A percentile compares a stretch with the other conserved stretches of the same genome.
Conservation (phyloP, 1,284 basidiomycete species). For the Austroboletus novae-zelandiae region DNA sequence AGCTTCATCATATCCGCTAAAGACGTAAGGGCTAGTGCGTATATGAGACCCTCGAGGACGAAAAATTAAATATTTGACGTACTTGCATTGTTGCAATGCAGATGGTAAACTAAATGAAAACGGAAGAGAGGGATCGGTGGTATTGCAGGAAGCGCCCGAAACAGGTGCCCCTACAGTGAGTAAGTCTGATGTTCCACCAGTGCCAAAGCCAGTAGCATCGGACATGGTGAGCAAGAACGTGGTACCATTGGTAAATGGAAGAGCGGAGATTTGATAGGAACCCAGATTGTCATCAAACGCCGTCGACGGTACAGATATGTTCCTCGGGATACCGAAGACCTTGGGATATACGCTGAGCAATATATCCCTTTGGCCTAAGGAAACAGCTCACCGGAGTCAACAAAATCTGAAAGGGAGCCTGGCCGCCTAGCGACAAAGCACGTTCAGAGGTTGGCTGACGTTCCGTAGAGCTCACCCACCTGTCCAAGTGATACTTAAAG, state of each 20-base stretch:
- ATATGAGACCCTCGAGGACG: conserved; percentile 7
- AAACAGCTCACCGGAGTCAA: conserved; percentile 55
- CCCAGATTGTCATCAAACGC: conserved; percentile 56
- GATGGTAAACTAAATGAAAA: conserved; percentile 53
- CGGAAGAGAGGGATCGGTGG: conserved; percentile 37
- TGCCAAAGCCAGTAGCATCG: conserved; percentile 64
- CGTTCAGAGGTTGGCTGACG: conserved; percentile 3
- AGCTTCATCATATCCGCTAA: conserved; percentile 50
- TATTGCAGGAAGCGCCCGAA: conserved; percentile 50
- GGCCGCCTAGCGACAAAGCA: conserved; percentile 50
- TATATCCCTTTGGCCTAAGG: neutral
- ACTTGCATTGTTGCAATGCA: conserved; percentile 66
- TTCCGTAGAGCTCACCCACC: conserved; percentile 40
- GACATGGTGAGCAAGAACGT: conserved; percentile 65
- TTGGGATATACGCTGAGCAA: conserved; percentile 13
- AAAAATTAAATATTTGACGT: conserved; percentile 12
- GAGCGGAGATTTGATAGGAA: conserved; percentile 44
- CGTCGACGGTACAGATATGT: conserved; percentile 54
- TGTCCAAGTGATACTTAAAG: conserved; percentile 58
- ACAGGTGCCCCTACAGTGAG: conserved; percentile 49
- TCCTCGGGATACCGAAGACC: conserved; percentile 38
- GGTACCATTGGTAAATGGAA: conserved; percentile 41
- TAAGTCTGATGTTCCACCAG: conserved; percentile 57
- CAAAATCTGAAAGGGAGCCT: conserved; percentile 56
- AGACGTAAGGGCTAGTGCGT: conserved; percentile 47